Conservation (phyloP, 225 moss, liverwort and hornwort species). For the Marchantia polymorpha region DNA sequence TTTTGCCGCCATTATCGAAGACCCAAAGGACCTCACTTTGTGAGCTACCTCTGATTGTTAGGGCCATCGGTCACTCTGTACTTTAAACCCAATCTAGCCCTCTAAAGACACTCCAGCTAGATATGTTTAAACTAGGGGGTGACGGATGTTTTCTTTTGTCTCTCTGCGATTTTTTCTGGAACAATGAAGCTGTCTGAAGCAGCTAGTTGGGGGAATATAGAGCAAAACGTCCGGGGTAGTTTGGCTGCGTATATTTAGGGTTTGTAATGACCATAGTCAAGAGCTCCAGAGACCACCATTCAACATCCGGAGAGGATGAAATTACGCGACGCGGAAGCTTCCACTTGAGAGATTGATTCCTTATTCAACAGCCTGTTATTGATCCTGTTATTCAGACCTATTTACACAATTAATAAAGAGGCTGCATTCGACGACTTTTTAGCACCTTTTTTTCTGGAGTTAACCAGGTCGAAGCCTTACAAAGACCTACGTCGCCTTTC, state of each 20-base stretch:
- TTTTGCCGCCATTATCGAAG: slow-evolving; percentile 79
- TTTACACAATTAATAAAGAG: slow-evolving; percentile 11
- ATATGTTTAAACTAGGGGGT: slow-evolving; percentile 30
- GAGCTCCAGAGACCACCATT: slow-evolving; percentile 7
- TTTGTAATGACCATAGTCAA: slow-evolving; percentile 3
- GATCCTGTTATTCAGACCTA: background rate
- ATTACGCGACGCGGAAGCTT: slow-evolving; percentile 13
- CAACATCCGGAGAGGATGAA: slow-evolving; percentile 13
- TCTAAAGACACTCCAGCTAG: background rate
- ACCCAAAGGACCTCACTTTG: slow-evolving; percentile 85
- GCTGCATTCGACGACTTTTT: slow-evolving; percentile 6
- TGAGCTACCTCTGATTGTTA: slow-evolving; percentile 24
- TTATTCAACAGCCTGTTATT: slow-evolving; percentile 1
- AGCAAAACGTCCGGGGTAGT: background rate
- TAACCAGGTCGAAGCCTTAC: background rate
- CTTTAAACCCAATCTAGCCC: slow-evolving; percentile 27
- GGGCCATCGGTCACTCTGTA: slow-evolving; percentile 17
- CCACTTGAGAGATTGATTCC: background rate
- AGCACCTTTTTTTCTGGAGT: background rate
- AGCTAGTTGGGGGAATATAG: background rate
- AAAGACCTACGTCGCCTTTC: background rate
- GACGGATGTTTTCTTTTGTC: slow-evolving; percentile 19
- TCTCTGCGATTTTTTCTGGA: background rate
- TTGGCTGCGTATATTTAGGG: slow-evolving; percentile 11
- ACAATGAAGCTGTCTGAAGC: slow-evolving; percentile 1